Conservation (phyloP, 495 filamentous ascomycete species). For the Geopyxis carbonaria region DNA sequence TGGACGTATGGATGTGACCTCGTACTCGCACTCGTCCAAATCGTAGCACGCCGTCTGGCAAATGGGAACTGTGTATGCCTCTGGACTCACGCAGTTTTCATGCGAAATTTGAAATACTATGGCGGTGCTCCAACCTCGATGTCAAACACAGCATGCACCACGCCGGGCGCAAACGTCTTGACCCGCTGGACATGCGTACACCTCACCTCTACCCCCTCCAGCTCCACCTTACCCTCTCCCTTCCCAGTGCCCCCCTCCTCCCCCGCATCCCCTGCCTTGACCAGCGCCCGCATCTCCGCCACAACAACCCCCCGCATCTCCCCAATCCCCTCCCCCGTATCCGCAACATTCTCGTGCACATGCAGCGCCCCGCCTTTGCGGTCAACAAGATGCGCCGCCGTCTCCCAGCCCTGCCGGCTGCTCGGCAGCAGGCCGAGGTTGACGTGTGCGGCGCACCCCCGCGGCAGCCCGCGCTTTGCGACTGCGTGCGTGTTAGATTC, state of each 20-base stretch:
- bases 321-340: slow-evolving; percentile 40
- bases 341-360: slow-evolving; percentile 69
- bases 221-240: slow-evolving; percentile 19
- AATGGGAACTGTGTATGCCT: no score
- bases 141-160: slow-evolving; percentile 81
- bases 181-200: slow-evolving; percentile 62
- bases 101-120: no score
- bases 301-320: no score
- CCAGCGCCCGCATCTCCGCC: no score
- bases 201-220: slow-evolving; percentile 18
- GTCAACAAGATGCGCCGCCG: slow-evolving; percentile 40
- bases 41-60: no score
- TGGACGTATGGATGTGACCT: no score
- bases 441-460: slow-evolving; percentile 39
- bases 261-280: slow-evolving; percentile 29
- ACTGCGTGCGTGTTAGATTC: slow-evolving; percentile 48
- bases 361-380: slow-evolving; percentile 48
- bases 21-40: no score
- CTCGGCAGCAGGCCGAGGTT: slow-evolving; percentile 68
- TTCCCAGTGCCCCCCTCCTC: slow-evolving; percentile 34
- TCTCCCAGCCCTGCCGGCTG: slow-evolving; percentile 46
- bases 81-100: no score
- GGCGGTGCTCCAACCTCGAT: slow-evolving; percentile 35
- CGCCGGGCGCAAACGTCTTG: slow-evolving; percentile 83
- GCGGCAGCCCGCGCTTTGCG: slow-evolving; percentile 27